These are phyloP conservation scores for Falciphora oryzae DNA, from an alignment of 2,329 filamentous ascomycete genomes.

Conservation along the genomic window DNA sequence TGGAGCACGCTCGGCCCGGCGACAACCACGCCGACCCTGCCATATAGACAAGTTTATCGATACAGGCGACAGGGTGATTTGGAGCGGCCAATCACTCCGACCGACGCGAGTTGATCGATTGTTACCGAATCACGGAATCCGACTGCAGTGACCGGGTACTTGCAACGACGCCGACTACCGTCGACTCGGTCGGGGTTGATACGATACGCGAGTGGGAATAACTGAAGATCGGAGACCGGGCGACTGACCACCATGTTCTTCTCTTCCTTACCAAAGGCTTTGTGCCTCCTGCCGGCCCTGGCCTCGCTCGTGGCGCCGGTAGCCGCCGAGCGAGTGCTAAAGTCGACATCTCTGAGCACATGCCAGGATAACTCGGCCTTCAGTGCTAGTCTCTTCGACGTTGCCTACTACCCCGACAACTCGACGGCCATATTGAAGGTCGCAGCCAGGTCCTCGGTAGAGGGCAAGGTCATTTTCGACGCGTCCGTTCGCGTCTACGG, in stretches of 20 bases:
- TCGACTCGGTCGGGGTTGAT: not conserved
- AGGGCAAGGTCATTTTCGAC: slow-evolving; percentile 67
- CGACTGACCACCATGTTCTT: slow-evolving; percentile 17
- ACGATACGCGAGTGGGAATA: not conserved
- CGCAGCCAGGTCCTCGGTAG: slow-evolving; percentile 66
- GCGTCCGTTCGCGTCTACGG: slow-evolving; percentile 70
- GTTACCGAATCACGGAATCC: not conserved
- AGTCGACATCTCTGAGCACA: slow-evolving; percentile 59
- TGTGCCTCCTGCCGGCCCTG: slow-evolving; percentile 39
- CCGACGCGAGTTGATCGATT: not conserved
- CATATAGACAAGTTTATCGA: not conserved
- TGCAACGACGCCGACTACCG: not conserved
- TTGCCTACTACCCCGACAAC: slow-evolving; percentile 63
- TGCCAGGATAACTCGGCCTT: slow-evolving; percentile 75
- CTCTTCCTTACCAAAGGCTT: slow-evolving; percentile 32
- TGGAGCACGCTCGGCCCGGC: no score
- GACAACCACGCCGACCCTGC: no score
- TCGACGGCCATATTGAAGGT: slow-evolving; percentile 60
- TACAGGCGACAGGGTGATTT: not conserved
- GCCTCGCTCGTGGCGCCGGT: slow-evolving; percentile 18
- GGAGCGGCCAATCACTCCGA: not conserved
- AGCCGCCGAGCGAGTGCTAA: slow-evolving; percentile 33
- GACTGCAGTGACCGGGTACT: not conserved
- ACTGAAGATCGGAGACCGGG: not conserved
- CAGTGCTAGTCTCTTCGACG: slow-evolving; percentile 73